Evolutionary conservation across 2,329 filamentous ascomycete genomes (phyloP).

Genomic region (Fusarium sp.): DNA sequence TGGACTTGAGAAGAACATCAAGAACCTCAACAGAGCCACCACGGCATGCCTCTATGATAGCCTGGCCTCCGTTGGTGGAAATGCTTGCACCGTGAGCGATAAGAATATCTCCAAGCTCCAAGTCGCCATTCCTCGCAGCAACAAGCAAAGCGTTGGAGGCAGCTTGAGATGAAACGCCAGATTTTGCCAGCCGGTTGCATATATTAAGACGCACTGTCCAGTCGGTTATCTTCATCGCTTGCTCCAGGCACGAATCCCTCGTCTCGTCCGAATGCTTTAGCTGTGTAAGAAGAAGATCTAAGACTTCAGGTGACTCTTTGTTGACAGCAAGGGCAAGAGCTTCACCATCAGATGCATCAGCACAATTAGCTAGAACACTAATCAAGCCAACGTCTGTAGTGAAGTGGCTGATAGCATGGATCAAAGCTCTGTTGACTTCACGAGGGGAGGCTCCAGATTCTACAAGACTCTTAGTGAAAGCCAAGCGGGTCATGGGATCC

Average conservation of each 20-base stretch:
- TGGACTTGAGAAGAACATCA: constrained; percentile 61
- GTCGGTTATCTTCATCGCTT: constrained; percentile 58
- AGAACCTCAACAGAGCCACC: constrained; percentile 64
- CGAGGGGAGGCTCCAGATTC: constrained; percentile 60
- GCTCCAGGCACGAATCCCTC: constrained; percentile 58
- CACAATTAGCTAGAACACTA: constrained; percentile 57
- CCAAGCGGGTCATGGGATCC: constrained; percentile 64
- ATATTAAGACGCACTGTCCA: constrained; percentile 57
- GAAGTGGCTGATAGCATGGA: constrained; percentile 62
- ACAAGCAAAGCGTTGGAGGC: constrained; percentile 64
- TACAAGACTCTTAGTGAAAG: constrained; percentile 63
- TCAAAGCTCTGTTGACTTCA: constrained; percentile 65
- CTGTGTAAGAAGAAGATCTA: constrained; percentile 59
- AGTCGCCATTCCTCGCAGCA: constrained; percentile 66
- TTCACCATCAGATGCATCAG: constrained; percentile 64
- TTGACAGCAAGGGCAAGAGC: constrained; percentile 61
- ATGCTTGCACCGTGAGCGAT: constrained; percentile 65
- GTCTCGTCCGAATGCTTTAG: constrained; percentile 52
- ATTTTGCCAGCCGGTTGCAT: constrained; percentile 59
- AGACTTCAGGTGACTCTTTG: constrained; percentile 59
- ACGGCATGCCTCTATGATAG: constrained; percentile 66
- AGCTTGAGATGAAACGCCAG: constrained; percentile 59
- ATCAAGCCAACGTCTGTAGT: constrained; percentile 64
- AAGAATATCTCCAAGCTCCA: constrained; percentile 63
- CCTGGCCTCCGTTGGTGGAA: constrained; percentile 64